Percentiles rank a stretch among this genome's conserved stretches.
Conservation (phyloP, 164 flowering plant species). For the Macadamia integrifolia region DNA sequence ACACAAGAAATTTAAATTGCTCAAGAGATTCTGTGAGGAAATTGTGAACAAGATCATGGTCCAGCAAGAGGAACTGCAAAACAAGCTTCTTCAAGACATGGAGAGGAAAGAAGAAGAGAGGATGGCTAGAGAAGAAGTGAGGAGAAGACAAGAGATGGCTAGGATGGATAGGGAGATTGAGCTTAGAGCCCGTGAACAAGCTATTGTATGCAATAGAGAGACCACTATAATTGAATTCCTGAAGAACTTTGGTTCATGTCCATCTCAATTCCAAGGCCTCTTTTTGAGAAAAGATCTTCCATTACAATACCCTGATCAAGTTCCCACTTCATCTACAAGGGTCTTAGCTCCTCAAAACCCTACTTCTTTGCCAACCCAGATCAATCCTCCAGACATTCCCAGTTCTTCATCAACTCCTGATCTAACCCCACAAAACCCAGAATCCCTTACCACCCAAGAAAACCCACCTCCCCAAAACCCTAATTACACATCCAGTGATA, state of each 20-base stretch:
- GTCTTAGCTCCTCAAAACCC: slow-evolving; percentile 18
- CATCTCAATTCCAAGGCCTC: slow-evolving; percentile 12
- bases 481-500: slow-evolving; percentile 12
- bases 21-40: slow-evolving; percentile 58
- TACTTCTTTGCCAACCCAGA: slow-evolving; percentile 8
- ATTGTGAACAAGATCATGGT: slow-evolving; percentile 55
- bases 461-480: slow-evolving; percentile 18
- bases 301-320: slow-evolving; percentile 7
- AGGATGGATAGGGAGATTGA: slow-evolving; percentile 51
- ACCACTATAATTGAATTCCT: slow-evolving; percentile 51
- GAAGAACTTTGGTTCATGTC: slow-evolving; percentile 34
- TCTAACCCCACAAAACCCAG: slow-evolving; percentile 19
- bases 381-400: slow-evolving; percentile 8
- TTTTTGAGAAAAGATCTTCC: no score
- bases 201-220: slow-evolving; percentile 47
- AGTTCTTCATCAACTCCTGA: slow-evolving; percentile 7
- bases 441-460: slow-evolving; percentile 11
- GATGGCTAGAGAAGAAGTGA: slow-evolving; percentile 57
- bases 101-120: slow-evolving; percentile 57
- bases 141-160: slow-evolving; percentile 61
- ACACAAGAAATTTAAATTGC: slow-evolving; percentile 37
- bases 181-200: slow-evolving; percentile 54
- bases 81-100: slow-evolving; percentile 60
- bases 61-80: slow-evolving; percentile 65
- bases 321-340: slow-evolving; percentile 10